Evolutionary conservation across 2,329 filamentous ascomycete genomes (phyloP), one percentile per base, ranked within the genome.

Genomic region (Phoma sp.): DNA sequence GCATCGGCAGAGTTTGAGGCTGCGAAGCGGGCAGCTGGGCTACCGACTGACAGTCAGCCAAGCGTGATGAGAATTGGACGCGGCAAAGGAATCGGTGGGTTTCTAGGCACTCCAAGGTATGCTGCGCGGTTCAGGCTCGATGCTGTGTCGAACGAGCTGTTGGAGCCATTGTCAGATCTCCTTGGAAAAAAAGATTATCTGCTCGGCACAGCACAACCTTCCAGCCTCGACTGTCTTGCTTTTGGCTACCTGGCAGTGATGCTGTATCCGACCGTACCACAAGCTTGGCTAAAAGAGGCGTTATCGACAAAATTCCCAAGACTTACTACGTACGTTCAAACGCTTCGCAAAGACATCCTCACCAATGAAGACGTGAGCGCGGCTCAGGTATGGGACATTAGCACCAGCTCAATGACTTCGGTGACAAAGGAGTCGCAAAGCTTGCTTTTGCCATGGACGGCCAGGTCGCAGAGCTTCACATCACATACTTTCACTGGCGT

Each of bases 171-270:
- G 15, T 82, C 86, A 50, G 83, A 87, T 39, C 78, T 90, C 31
- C 80, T 88, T 19, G 82, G 79, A 1, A 71, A 77, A 17, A 85
- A 85, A 57, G 67, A 74, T 2, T 88, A 84, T 67, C 73, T 91
- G 10, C 76, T 90, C 1, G 78, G 77, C 10, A 75, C 77, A 8
- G 71, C 77, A 1, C 67, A 77, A n/a, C 81, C 85, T 0, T 85
- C 85, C 2, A 85, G 83, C 50, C 76, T 96, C 22, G 93, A 97
- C 74, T 96, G 91, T 70, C 74, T 97, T 41, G 88, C 86, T 0
- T 85, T 91, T 66, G 95, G 88, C 10, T 96, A 96, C 72, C 78
- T 98, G 32, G 83, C 86, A 2, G 77, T 97, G 44, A 89, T 95
- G 79, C 79, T 89, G 1, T 80, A 83, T 22, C 83, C 87, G 0